phyloP scores from a whole-genome alignment of 768 basidiomycete species.

The Russula sp. region DNA sequence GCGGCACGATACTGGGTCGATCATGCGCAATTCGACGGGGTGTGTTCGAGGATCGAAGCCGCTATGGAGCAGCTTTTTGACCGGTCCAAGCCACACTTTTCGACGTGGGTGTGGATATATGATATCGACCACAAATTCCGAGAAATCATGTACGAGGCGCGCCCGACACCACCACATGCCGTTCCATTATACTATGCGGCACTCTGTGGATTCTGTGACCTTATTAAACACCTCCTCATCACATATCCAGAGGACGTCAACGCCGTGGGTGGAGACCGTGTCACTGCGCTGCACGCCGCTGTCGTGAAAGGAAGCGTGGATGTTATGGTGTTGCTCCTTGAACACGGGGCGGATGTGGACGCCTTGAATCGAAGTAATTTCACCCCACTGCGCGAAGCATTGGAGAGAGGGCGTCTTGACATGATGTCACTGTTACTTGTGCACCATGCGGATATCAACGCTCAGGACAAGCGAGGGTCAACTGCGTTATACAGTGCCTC shows the following conservation, averaged over 20 bases:
- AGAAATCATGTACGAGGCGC: not conserved
- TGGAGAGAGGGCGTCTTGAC: not conserved
- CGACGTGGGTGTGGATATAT: conserved; percentile 5
- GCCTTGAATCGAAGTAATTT: not conserved
- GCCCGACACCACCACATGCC: not conserved
- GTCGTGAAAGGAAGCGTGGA: not conserved
- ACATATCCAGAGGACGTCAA: not conserved
- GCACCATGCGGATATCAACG: not conserved
- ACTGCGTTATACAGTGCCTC: not conserved
- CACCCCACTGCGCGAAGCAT: not conserved
- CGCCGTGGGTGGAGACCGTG: not conserved
- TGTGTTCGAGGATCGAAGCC: not conserved
- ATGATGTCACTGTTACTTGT: not conserved
- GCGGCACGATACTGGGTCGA: conserved; percentile 3
- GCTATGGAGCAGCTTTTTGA: conserved; percentile 9
- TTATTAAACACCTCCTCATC: not conserved
- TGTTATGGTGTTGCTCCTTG: not conserved
- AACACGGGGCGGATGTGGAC: not conserved
- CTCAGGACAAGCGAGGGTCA: rapidly evolving
- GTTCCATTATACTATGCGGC: conserved; percentile 4
- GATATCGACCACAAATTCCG: conserved; percentile 2
- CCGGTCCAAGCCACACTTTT: not conserved
- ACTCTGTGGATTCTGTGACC: not conserved
- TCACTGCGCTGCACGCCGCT: not conserved
- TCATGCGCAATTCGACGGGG: not conserved